These are phyloP conservation scores for Pyrenophora seminiperda DNA, from an alignment of 2,329 filamentous ascomycete species.

Conservation along the genomic window DNA sequence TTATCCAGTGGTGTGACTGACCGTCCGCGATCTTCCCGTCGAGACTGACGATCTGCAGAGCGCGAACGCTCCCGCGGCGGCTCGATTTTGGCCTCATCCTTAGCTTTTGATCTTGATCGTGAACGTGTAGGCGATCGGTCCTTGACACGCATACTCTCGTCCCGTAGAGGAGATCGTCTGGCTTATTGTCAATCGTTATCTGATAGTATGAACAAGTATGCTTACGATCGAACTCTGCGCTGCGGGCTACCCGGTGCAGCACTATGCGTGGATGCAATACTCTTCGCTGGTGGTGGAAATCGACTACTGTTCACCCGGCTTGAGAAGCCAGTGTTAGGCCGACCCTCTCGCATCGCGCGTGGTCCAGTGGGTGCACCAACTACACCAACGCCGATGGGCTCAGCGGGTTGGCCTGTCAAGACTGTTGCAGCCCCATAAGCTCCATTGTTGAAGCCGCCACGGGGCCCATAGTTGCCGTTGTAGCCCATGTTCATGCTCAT, in stretches of 20 bases:
- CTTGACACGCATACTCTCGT: slow-evolving; percentile 40
- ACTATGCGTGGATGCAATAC: slow-evolving; percentile 28
- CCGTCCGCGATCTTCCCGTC: slow-evolving; percentile 55
- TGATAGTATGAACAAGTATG: slow-evolving; percentile 1
- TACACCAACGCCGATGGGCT: slow-evolving; percentile 62
- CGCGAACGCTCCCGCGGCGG: slow-evolving; percentile 28
- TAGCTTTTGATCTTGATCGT: slow-evolving; percentile 47
- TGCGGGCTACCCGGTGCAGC: slow-evolving; percentile 31
- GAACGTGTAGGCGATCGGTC: slow-evolving; percentile 51
- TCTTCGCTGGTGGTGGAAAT: slow-evolving; percentile 31
- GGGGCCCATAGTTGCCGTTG: slow-evolving; percentile 48
- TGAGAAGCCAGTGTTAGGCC: slow-evolving; percentile 79
- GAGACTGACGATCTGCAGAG: slow-evolving; percentile 54
- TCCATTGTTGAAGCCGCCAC: slow-evolving; percentile 52
- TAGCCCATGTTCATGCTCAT: slow-evolving; percentile 50
- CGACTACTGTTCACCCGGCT: slow-evolving; percentile 56
- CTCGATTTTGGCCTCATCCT: slow-evolving; percentile 24
- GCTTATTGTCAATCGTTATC: slow-evolving; percentile 9
- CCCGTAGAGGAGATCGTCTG: slow-evolving; percentile 43
- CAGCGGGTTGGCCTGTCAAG: slow-evolving; percentile 37
- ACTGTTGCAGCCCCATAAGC: slow-evolving; percentile 47
- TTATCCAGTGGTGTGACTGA: slow-evolving; percentile 54
- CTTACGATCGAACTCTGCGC: slow-evolving; percentile 40
- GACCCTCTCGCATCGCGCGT: slow-evolving; percentile 89
- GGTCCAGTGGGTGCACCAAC: slow-evolving; percentile 84